Evolutionary conservation across 495 filamentous ascomycete genomes (phyloP).

Genomic region (Penicillium paradoxum): DNA sequence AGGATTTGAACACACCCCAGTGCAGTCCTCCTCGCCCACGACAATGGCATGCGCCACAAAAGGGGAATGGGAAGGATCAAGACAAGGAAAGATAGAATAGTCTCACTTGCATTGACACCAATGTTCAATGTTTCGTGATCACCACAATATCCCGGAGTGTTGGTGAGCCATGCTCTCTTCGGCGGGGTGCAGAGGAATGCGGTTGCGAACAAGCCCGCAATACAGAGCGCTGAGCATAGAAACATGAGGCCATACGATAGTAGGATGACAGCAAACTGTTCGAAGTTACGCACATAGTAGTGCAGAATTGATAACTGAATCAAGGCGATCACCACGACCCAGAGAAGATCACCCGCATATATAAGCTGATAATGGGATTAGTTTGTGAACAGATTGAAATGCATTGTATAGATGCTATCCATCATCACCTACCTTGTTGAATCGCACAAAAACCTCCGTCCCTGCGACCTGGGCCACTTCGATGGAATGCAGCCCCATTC

Average conservation of each 20-base stretch:
- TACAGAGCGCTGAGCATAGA: conserved; percentile 13
- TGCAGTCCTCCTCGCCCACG: conserved; percentile 4
- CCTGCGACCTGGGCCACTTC: conserved; percentile 16
- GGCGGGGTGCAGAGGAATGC: conserved; percentile 18
- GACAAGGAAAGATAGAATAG: conserved; percentile 15
- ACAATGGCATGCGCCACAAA: conserved; percentile 6
- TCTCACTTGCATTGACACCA: conserved; percentile 7
- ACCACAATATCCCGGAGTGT: conserved; percentile 10
- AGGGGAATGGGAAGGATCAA: conserved; percentile 7
- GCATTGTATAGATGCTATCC: neutral
- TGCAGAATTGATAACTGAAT: conserved; percentile 20
- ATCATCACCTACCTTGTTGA: conserved; percentile 11
- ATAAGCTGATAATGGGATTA: conserved; percentile 16
- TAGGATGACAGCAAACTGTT: conserved; percentile 6
- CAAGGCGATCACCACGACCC: conserved; percentile 12
- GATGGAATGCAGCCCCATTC: conserved; percentile 16
- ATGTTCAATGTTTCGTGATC: conserved; percentile 13
- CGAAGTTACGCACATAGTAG: conserved; percentile 16
- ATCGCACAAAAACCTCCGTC: conserved; percentile 8
- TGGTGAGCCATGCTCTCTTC: conserved; percentile 12
- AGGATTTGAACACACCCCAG: conserved; percentile 8
- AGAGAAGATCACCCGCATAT: conserved; percentile 19
- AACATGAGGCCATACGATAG: conserved; percentile 9
- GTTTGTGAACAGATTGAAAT: neutral
- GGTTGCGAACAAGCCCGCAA: conserved; percentile 15